These are phyloP conservation scores for Volvox africanus DNA, from an alignment of 139 green algal genomes.

Conservation along the genomic window DNA sequence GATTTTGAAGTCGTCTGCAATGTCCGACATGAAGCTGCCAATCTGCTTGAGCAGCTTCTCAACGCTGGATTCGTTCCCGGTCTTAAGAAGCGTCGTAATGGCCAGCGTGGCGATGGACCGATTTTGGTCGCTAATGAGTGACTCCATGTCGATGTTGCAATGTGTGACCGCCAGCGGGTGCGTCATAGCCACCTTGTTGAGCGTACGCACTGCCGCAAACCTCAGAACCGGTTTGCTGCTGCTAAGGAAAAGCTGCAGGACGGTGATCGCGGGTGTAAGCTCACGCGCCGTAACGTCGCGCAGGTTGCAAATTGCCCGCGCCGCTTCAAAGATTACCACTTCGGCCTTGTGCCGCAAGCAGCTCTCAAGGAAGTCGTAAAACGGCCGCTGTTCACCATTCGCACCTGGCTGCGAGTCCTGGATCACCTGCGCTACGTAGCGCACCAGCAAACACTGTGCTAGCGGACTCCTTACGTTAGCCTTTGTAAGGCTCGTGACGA, in stretches of 20 bases:
- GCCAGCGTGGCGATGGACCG: slow-evolving; percentile 97
- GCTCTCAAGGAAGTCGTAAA: slow-evolving; percentile 97
- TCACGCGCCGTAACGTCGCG: slow-evolving; percentile 91
- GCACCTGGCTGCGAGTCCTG: slow-evolving; percentile 65
- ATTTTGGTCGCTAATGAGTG: slow-evolving; percentile 92
- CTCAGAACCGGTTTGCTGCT: slow-evolving; percentile 97
- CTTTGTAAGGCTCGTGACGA: slow-evolving; percentile 92
- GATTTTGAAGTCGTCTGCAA: slow-evolving; percentile 99
- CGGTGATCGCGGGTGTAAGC: slow-evolving; percentile 95
- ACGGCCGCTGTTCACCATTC: slow-evolving; percentile 87
- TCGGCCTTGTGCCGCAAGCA: slow-evolving; percentile 97
- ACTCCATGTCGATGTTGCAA: slow-evolving; percentile 99
- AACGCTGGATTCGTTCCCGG: slow-evolving; percentile 94
- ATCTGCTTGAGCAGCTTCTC: slow-evolving; percentile 99
- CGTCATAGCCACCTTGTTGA: slow-evolving; percentile 97
- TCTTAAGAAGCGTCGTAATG: slow-evolving; percentile 99
- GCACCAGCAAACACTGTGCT: slow-evolving; percentile 95
- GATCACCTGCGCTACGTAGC: slow-evolving; percentile 91
- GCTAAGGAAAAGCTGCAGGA: slow-evolving; percentile 98
- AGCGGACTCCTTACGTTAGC: slow-evolving; percentile 90
- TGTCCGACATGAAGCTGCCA: slow-evolving; percentile 97
- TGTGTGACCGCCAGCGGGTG: slow-evolving; percentile 94
- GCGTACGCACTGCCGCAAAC: slow-evolving; percentile 91
- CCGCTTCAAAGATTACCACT: slow-evolving; percentile 95
- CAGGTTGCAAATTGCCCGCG: slow-evolving; percentile 95